These are phyloP conservation scores for Salix brachista DNA, from an alignment of 345 rosid genomes.

Conservation along the genomic window DNA sequence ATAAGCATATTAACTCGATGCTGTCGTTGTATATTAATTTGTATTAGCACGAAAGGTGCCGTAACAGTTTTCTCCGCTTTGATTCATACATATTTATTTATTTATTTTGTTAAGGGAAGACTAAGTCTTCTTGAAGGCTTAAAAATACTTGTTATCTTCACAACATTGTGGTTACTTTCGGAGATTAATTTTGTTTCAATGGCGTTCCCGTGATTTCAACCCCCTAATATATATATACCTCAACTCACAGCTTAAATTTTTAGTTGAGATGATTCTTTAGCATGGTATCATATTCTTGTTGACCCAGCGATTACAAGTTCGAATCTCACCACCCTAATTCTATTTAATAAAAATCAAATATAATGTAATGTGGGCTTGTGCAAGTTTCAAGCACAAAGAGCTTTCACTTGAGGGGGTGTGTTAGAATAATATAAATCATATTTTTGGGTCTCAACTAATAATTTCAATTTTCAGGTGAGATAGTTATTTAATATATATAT, in stretches of 20 bases:
- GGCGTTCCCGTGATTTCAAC: slow-evolving; percentile 22
- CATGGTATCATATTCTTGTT: too few relatives aligned
- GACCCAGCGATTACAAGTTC: too few relatives aligned
- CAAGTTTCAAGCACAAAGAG: too few relatives aligned
- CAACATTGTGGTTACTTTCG: not conserved
- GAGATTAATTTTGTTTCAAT: not conserved
- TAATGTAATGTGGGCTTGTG: too few relatives aligned
- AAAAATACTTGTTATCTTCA: slow-evolving; percentile 1
- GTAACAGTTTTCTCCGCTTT: slow-evolving; percentile 20
- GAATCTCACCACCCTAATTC: too few relatives aligned
- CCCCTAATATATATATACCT: not conserved
- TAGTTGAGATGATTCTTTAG: too few relatives aligned
- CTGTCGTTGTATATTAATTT: not conserved
- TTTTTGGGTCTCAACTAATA: too few relatives aligned
- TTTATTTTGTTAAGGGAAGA: slow-evolving; percentile 14
- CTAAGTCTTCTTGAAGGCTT: slow-evolving; percentile 27
- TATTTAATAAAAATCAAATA: too few relatives aligned
- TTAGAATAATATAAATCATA: too few relatives aligned
- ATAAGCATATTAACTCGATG: not conserved
- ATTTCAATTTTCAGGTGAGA: too few relatives aligned
- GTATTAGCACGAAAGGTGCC: slow-evolving; percentile 22
- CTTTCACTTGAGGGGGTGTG: too few relatives aligned
- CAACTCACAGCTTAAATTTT: rapidly evolving
- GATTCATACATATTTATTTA: not conserved
- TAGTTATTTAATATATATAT: too few relatives aligned